These are phyloP conservation scores for Euphrasia confusa DNA, from an alignment of 257 asterid genomes.

Conservation along the genomic window DNA sequence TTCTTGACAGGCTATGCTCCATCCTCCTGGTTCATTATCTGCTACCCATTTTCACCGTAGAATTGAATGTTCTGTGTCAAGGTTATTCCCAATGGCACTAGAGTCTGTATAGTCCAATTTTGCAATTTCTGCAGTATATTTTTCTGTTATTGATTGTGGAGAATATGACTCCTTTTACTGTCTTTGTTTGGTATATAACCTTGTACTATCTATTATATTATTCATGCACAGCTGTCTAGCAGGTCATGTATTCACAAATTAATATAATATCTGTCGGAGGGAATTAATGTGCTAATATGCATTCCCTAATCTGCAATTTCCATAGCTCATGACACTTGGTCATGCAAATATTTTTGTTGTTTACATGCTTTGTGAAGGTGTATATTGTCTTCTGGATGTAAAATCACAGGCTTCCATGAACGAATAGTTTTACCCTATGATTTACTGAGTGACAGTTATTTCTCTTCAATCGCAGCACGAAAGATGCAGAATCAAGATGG, in stretches of 20 bases:
- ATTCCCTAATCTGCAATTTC: conserved; percentile 4
- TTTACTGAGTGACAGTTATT: conserved; percentile 6
- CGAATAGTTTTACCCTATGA: conserved; percentile 9
- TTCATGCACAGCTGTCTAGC: neutral
- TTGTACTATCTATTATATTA: neutral
- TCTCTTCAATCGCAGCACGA: conserved; percentile 19
- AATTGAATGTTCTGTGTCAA: neutral
- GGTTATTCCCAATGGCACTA: neutral
- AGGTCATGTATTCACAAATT: neutral
- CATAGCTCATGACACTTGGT: neutral
- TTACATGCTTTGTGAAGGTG: conserved; percentile 16
- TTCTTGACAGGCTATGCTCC: neutral
- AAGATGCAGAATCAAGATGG: conserved; percentile 56
- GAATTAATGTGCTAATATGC: neutral
- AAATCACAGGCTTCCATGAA: conserved; percentile 17
- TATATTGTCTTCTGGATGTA: conserved; percentile 20
- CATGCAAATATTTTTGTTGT: neutral
- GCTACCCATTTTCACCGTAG: neutral
- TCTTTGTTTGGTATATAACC: neutral
- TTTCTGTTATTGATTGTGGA: conserved; percentile 1
- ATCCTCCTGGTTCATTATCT: neutral
- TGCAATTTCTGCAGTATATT: neutral
- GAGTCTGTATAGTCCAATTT: neutral
- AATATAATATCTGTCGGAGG: neutral
- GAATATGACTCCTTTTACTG: neutral